A percentile compares a stretch with the other conserved stretches of the same genome.
phyloP scores from a whole-genome alignment of 257 asterid genomes.

The Linderniella brevidens region DNA sequence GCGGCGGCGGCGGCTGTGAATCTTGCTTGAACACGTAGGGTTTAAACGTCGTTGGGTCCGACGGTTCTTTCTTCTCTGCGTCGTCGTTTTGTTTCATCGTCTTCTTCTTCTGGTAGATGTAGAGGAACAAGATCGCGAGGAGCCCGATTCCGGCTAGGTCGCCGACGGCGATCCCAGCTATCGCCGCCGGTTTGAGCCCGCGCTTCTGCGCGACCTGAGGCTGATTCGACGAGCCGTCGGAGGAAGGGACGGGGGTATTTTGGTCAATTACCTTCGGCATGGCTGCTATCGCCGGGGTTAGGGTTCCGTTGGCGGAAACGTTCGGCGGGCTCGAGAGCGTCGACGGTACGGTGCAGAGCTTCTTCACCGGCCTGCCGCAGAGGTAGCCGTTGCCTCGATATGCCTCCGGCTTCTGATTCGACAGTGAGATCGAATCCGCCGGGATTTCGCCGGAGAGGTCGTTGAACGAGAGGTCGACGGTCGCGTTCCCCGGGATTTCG shows the following conservation, averaged over 20 bases:
- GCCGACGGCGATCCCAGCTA: constrained; percentile 50
- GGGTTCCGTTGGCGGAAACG: constrained; percentile 18
- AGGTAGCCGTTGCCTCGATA: constrained; percentile 51
- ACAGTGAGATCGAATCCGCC: constrained; percentile 17
- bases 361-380: constrained; percentile 65
- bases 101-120: constrained; percentile 32
- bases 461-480: constrained; percentile 68
- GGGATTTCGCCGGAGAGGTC: constrained; percentile 64
- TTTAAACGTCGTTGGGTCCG: background rate
- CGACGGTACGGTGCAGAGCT: constrained; percentile 57
- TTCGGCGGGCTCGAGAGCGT: constrained; percentile 47
- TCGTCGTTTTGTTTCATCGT: constrained; percentile 10
- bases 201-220: constrained; percentile 19
- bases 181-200: constrained; percentile 38
- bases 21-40: constrained; percentile 20
- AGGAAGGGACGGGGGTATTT: constrained; percentile 14
- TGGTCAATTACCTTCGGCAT: constrained; percentile 48
- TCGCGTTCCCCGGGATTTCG: constrained; percentile 39
- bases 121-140: constrained; percentile 39
- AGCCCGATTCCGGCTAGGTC: constrained; percentile 61
- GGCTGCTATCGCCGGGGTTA: constrained; percentile 79
- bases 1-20: no score
- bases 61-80: constrained; percentile 12
- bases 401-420: constrained; percentile 50
- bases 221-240: constrained; percentile 15